Conservation (phyloP, 2,329 filamentous ascomycete species). For the Diaporthe helianthi region DNA sequence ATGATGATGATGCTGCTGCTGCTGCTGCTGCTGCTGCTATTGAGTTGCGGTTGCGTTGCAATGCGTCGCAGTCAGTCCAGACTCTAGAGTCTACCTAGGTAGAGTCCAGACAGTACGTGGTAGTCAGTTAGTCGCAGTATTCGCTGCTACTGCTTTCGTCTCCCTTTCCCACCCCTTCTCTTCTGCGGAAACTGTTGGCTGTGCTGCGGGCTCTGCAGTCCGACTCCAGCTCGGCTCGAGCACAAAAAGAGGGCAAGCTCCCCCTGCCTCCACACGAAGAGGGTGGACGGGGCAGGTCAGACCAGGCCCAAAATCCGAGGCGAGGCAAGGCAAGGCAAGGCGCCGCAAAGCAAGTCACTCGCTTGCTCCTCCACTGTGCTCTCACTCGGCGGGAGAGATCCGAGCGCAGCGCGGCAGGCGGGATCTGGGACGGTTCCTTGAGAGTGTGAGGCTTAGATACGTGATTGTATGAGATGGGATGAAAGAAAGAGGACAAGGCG, state of each 20-base stretch:
- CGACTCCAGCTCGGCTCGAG: slow-evolving; percentile 3
- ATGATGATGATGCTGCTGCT: not conserved
- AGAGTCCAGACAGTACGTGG: too few species aligned
- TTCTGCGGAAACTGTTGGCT: too few species aligned
- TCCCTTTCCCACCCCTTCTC: too few species aligned
- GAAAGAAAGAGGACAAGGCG: slow-evolving; percentile 5
- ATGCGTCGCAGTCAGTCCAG: too few species aligned
- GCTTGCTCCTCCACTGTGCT: not conserved
- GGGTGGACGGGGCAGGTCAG: not conserved
- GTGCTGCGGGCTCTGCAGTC: not conserved
- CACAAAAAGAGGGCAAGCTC: not conserved
- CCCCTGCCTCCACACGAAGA: too few species aligned
- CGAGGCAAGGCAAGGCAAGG: not conserved
- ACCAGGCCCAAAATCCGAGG: not conserved
- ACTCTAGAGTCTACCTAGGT: too few species aligned
- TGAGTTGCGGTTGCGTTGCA: too few species aligned
- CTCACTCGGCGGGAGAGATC: not conserved
- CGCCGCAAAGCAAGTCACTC: slow-evolving; percentile 4
- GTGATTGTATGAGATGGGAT: slow-evolving; percentile 23
- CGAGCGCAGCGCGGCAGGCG: slow-evolving; percentile 9
- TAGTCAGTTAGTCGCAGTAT: too few species aligned
- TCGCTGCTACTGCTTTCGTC: not conserved
- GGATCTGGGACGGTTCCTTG: slow-evolving; percentile 26
- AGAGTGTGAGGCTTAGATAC: slow-evolving; percentile 32
- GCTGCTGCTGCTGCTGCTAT: not conserved